Evolutionary conservation across 2,329 filamentous ascomycete genomes (phyloP).

Genomic region (Sclerotinia borealis): DNA sequence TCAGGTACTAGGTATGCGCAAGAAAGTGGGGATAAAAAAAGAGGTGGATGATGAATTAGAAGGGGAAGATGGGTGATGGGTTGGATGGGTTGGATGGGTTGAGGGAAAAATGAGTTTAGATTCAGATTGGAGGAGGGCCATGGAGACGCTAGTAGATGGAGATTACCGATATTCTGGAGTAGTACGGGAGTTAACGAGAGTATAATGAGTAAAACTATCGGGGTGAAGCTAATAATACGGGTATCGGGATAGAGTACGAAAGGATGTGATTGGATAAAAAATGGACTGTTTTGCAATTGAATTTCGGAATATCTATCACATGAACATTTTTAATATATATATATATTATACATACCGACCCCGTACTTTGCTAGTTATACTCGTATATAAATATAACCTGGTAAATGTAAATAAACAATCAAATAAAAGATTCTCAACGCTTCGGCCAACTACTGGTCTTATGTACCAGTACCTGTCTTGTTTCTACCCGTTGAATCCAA

Average conservation of each 20-base stretch:
- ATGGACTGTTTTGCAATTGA: not conserved
- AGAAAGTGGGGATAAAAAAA: slow-evolving; percentile 9
- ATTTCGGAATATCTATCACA: not conserved
- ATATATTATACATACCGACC: not conserved
- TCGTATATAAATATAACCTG: too few species aligned
- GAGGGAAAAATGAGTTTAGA: not conserved
- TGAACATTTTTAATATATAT: not conserved
- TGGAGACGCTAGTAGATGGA: not conserved
- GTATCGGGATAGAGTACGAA: not conserved
- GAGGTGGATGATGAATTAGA: slow-evolving; percentile 7
- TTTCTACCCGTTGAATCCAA: too few species aligned
- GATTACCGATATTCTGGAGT: too few species aligned
- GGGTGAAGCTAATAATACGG: not conserved
- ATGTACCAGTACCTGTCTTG: not conserved
- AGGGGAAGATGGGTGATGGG: not conserved
- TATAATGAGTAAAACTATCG: accelerated
- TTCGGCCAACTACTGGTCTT: not conserved
- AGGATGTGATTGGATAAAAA: not conserved
- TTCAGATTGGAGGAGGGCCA: not conserved
- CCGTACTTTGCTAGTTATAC: not conserved
- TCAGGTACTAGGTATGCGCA: slow-evolving; percentile 10
- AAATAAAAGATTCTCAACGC: not conserved
- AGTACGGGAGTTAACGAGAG: not conserved
- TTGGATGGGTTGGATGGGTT: not conserved
- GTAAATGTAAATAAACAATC: too few species aligned